Percentiles rank a stretch among this genome's conserved stretches.
phyloP scores from a whole-genome alignment of 2,329 filamentous ascomycete species.

The Ophiosphaerella herpotricha region DNA sequence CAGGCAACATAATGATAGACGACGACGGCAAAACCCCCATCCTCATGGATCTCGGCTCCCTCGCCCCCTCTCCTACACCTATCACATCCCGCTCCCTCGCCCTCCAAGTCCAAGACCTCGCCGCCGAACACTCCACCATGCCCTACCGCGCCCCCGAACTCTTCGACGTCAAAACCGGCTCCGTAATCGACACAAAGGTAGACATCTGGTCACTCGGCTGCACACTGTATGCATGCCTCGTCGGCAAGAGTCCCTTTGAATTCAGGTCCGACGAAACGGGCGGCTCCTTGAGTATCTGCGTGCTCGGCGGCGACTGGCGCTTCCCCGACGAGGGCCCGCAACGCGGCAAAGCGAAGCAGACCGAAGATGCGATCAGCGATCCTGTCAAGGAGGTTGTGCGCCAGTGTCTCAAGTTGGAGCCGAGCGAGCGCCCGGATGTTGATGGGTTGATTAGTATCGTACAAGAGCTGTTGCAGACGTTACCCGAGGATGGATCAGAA shows the following conservation, averaged over 20 bases:
- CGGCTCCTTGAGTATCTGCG: constrained; percentile 88
- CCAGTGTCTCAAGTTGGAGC: constrained; percentile 84
- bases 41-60: constrained; percentile 94
- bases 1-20: constrained; percentile 95
- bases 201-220: constrained; percentile 98
- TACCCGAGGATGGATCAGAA: constrained; percentile 64
- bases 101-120: constrained; percentile 89
- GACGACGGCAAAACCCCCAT: constrained; percentile 88
- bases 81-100: constrained; percentile 90
- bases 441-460: constrained; percentile 80
- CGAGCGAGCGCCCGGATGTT: constrained; percentile 83
- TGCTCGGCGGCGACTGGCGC: constrained; percentile 91
- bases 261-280: constrained; percentile 95
- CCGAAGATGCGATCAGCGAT: constrained; percentile 70
- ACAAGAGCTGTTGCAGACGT: constrained; percentile 69
- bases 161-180: constrained; percentile 95
- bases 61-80: constrained; percentile 82
- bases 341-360: constrained; percentile 58
- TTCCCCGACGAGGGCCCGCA: constrained; percentile 83
- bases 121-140: constrained; percentile 97
- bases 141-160: constrained; percentile 96
- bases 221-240: constrained; percentile 95
- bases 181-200: constrained; percentile 90
- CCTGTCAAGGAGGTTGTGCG: constrained; percentile 85
- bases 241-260: constrained; percentile 97